A percentile compares a stretch with the other conserved stretches of the same genome.
phyloP scores from a whole-genome alignment of 73 alveolate species.

The Paramecium biaurelia region DNA sequence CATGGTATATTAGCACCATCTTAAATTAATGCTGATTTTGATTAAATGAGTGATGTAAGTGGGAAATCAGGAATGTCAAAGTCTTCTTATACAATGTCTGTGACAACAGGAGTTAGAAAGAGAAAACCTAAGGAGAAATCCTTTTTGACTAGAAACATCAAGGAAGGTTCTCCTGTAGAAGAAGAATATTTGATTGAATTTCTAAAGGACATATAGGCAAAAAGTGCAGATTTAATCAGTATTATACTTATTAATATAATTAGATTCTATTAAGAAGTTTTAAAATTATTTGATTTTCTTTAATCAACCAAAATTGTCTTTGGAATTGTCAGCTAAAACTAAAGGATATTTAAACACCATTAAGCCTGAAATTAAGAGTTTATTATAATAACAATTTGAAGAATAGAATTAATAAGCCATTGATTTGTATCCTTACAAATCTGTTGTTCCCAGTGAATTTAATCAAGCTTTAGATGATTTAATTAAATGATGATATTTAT shows the following conservation, averaged over 20 bases:
- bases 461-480: conserved; percentile 50
- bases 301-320: conserved; percentile 15
- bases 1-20: conserved; percentile 14
- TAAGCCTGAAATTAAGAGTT: conserved; percentile 16
- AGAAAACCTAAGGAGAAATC: conserved; percentile 45
- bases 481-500: conserved; percentile 18
- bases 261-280: conserved; percentile 1
- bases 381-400: conserved; percentile 27
- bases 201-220: neutral
- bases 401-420: conserved; percentile 44
- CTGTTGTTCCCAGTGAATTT: neutral
- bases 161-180: conserved; percentile 65
- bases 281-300: conserved; percentile 49
- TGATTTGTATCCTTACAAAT: neutral
- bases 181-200: conserved; percentile 59
- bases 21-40: conserved; percentile 42
- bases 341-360: conserved; percentile 35
- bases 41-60: conserved; percentile 33
- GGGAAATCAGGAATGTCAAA: conserved; percentile 5
- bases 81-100: conserved; percentile 46
- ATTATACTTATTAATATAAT: neutral
- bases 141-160: conserved; percentile 52
- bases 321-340: conserved; percentile 21
- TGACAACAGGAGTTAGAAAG: conserved; percentile 65
- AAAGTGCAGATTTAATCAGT: conserved; percentile 29